These are phyloP conservation scores for Populus hybrid DNA, from an alignment of 441 rosid genomes.

Conservation along the genomic window DNA sequence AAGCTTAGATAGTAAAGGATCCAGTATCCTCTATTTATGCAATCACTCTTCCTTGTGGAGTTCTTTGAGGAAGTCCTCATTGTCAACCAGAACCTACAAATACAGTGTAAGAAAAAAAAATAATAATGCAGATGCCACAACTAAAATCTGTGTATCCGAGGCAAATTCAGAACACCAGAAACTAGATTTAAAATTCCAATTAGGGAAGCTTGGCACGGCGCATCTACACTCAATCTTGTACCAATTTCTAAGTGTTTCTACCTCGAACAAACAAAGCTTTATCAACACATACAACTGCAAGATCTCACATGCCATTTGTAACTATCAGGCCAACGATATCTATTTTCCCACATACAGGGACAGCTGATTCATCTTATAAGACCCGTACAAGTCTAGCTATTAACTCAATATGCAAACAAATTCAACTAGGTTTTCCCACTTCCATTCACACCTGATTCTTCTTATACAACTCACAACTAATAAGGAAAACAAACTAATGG, in stretches of 20 bases:
- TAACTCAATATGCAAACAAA: not conserved
- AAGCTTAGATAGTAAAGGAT: not conserved
- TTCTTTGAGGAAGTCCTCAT: slow-evolving; percentile 87
- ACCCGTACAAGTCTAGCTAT: not conserved
- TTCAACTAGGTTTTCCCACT: not conserved
- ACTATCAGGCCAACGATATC: not conserved
- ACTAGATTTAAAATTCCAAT: not conserved
- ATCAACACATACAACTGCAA: not conserved
- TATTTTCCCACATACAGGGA: not conserved
- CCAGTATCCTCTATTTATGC: not conserved
- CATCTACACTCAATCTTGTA: not conserved
- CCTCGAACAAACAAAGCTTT: not conserved
- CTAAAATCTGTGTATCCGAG: not conserved
- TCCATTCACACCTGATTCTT: not conserved
- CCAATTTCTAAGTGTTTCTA: not conserved
- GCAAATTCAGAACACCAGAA: not conserved
- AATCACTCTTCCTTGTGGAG: slow-evolving; percentile 36
- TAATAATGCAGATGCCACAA: not conserved
- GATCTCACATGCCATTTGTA: not conserved
- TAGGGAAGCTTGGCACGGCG: not conserved
- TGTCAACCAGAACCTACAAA: slow-evolving; percentile 85
- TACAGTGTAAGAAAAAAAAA: not conserved
- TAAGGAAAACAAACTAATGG: not conserved
- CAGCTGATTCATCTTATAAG: not conserved
- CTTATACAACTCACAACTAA: not conserved